These are phyloP conservation scores for Podila clonocystis DNA, from an alignment of 192 early-diverging fungal species.

Conservation along the genomic window DNA sequence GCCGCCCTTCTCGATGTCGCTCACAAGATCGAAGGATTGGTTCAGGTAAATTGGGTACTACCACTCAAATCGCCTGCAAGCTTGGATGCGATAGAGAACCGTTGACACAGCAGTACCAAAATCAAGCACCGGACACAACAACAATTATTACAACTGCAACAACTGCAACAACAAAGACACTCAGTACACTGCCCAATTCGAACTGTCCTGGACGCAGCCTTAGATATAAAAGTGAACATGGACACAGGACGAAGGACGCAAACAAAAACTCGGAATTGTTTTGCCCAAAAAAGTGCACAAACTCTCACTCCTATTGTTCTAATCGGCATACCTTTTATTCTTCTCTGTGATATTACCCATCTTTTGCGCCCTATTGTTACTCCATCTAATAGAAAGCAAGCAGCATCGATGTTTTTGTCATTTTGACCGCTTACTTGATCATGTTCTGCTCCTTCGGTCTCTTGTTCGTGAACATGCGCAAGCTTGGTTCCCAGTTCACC, in stretches of 20 bases:
- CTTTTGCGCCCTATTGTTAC: not conserved
- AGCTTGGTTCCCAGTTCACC: conserved; percentile 83
- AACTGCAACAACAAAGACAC: not conserved
- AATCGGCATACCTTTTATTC: not conserved
- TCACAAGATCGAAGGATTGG: conserved; percentile 69
- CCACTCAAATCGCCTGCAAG: not conserved
- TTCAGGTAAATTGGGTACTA: conserved; percentile 50
- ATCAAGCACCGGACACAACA: not conserved
- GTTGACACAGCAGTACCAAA: too few species aligned
- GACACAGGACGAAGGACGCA: too few species aligned
- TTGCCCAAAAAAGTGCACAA: not conserved
- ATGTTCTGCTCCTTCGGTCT: conserved; percentile 84
- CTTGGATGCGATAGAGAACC: too few species aligned
- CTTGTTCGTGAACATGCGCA: conserved; percentile 86
- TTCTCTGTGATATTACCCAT: not conserved
- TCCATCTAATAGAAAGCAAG: conserved; percentile 63
- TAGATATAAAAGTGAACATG: too few species aligned
- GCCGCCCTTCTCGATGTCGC: conserved; percentile 64
- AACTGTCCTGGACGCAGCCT: too few species aligned
- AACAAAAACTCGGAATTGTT: too few species aligned
- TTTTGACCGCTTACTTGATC: conserved; percentile 81
- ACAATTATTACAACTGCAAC: not conserved
- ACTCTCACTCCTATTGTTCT: not conserved
- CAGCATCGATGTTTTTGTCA: conserved; percentile 81
- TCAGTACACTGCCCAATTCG: not conserved